Evolutionary conservation across 129 eudicot species (phyloP), one percentile per base, ranked within the genome.

Genomic region (Artemisia tridentata): DNA sequence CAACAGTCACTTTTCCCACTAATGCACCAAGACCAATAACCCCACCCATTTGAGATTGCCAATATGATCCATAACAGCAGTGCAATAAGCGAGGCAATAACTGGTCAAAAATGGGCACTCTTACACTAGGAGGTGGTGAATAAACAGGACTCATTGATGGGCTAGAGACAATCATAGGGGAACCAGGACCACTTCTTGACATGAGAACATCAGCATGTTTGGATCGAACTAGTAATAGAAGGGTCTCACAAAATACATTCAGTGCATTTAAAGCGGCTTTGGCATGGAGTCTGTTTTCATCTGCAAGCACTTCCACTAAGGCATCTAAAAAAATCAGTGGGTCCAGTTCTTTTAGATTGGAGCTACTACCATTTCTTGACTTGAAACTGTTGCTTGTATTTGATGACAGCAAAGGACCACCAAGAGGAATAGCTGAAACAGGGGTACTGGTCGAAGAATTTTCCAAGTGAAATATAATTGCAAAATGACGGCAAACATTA

Each of bases 11-110:
- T 83, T 95, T 95, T 64, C 99, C 99, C 53, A 95, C 91, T 75
- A 95, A 67, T 27, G 99, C 91, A 76, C 99, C 93, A 77, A 93
- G 96, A 48, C 99, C 99, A 79, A 86, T 84, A 72, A 90, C 97
- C 20, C 99, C 99, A n/a, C 99, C 99, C 71, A 95, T 95, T 75
- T 90, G 99, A 54, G 97, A 85, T 83, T 95, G 99, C 99, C 99
- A 95, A 31, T 89, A 73, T 62, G 84, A 77, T 77, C 99, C 99
- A 82, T 89, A 95, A 81, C 97, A 95, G 72, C 95, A 90, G 74
- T 95, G 99, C 55, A 95, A 55, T 65, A 95, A 90, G 34, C 99
- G 96, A 72, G 91, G 99, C 59, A 95, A 66, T 79, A 95, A 90
- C 57, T 95, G 99, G 61, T 95, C 99, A 77, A 95, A 90, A 47